Percentiles rank a stretch among this genome's conserved stretches.
These are phyloP conservation scores for Trichoderma sp. DNA, from an alignment of 2,329 filamentous ascomycete species.

Conservation along the genomic window DNA sequence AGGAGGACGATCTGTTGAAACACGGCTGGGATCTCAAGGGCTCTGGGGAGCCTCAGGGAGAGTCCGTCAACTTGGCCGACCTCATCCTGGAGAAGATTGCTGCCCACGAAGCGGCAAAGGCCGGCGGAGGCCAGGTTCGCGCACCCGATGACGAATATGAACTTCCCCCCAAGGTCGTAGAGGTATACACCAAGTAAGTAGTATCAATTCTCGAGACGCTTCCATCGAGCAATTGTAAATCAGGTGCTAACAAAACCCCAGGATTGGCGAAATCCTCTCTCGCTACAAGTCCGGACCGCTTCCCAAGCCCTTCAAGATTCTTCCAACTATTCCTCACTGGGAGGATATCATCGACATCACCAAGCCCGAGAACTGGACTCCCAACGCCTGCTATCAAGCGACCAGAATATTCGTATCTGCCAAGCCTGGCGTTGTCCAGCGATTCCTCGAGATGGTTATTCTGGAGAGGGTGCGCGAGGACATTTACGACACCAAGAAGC, in stretches of 20 bases:
- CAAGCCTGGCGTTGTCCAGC: conserved; percentile 77
- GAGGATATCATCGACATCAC: conserved; percentile 84
- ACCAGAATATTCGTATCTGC: conserved; percentile 91
- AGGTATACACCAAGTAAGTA: conserved; percentile 84
- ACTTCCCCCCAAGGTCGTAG: conserved; percentile 86
- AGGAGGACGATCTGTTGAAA: conserved; percentile 74
- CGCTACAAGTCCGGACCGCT: conserved; percentile 96
- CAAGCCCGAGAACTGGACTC: conserved; percentile 73
- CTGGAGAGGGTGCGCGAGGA: conserved; percentile 91
- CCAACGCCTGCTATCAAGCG: conserved; percentile 82
- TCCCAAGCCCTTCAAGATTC: conserved; percentile 96
- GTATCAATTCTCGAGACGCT: background rate
- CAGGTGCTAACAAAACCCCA: conserved; percentile 41
- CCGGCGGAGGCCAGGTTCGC: conserved; percentile 47
- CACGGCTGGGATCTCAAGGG: conserved; percentile 60
- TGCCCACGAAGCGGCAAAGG: conserved; percentile 76
- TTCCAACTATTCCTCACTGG: conserved; percentile 90
- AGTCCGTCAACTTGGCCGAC: conserved; percentile 82
- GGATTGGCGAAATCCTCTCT: conserved; percentile 83
- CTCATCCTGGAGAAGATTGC: conserved; percentile 94
- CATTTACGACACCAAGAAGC: conserved; percentile 90
- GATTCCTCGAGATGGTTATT: conserved; percentile 84
- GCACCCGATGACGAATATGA: conserved; percentile 79
- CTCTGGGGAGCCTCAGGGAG: conserved; percentile 50
- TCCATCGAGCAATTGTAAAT: background rate